Evolutionary conservation across 1,139 yeast genomes (phyloP).

Genomic region (Pichia sp.): DNA sequence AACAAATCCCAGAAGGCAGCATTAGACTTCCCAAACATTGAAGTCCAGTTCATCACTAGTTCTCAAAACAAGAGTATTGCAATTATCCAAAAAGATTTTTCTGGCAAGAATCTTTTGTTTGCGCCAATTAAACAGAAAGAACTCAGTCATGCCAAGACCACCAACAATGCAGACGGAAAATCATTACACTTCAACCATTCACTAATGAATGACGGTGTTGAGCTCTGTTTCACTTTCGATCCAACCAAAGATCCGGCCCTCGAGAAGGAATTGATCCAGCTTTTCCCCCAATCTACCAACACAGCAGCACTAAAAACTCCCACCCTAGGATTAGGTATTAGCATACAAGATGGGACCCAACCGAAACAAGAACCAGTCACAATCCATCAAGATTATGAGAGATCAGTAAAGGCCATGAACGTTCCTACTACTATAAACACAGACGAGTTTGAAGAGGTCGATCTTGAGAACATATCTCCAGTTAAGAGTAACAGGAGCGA

Average conservation of each 20-base stretch:
- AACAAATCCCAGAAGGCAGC: conserved; percentile 21
- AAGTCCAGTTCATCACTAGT: conserved; percentile 17
- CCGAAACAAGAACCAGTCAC: neutral
- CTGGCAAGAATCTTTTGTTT: conserved; percentile 34
- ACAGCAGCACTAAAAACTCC: neutral
- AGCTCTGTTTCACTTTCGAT: conserved; percentile 18
- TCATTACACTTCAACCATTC: conserved; percentile 22
- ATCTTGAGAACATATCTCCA: neutral
- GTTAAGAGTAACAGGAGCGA: neutral
- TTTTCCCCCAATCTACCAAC: conserved; percentile 12
- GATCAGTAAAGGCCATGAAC: neutral
- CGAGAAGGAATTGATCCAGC: conserved; percentile 1
- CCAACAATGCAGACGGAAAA: conserved; percentile 15
- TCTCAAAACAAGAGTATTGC: conserved; percentile 17
- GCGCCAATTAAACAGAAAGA: conserved; percentile 34
- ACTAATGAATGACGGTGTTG: conserved; percentile 17
- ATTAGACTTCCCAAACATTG: conserved; percentile 20
- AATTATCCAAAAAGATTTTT: conserved; percentile 22
- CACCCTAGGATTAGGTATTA: conserved; percentile 14
- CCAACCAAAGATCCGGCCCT: conserved; percentile 3
- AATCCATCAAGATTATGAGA: neutral
- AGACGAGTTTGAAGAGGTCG: neutral
- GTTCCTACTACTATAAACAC: neutral
- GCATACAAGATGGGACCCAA: neutral
- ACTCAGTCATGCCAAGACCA: conserved; percentile 17